Evolutionary conservation across 1,284 basidiomycete species (phyloP).

Genomic region (Apiotrichum mycotoxinovorans): DNA sequence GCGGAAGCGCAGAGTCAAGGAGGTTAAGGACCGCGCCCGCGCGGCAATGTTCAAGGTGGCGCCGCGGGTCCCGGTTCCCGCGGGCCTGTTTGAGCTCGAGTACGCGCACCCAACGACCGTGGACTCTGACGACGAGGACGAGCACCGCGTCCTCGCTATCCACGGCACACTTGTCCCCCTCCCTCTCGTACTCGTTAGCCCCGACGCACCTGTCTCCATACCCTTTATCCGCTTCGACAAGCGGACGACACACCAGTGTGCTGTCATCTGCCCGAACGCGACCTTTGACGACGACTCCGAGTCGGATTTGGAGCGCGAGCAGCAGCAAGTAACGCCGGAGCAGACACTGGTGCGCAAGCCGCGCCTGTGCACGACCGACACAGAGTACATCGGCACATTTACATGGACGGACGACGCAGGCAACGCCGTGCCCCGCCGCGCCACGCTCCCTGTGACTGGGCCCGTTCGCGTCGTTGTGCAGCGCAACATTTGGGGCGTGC

Average conservation of each 20-base stretch:
- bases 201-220: constrained; percentile 23
- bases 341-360: not conserved
- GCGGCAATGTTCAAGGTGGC: constrained; percentile 4
- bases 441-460: constrained; percentile 16
- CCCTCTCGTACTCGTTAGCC: constrained; percentile 24
- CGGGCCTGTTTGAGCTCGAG: constrained; percentile 26
- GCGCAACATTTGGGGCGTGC: constrained; percentile 25
- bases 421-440: constrained; percentile 1
- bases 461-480: constrained; percentile 23
- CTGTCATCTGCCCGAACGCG: constrained; percentile 9
- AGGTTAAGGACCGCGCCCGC: not conserved
- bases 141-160: constrained; percentile 16
- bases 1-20: constrained; percentile 5
- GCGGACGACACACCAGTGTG: not conserved
- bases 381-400: constrained; percentile 14
- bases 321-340: not conserved
- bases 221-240: constrained; percentile 29
- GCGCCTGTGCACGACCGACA: constrained; percentile 6
- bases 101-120: constrained; percentile 4
- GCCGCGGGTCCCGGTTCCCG: constrained; percentile 11
- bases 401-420: constrained; percentile 22
- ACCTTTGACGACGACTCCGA: not conserved
- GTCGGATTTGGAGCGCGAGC: no score
- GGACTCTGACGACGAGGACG: constrained; percentile 6
- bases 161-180: constrained; percentile 30